These are phyloP conservation scores for Alternaria novae-zelandiae DNA, from an alignment of 2,329 filamentous ascomycete genomes.

Conservation along the genomic window DNA sequence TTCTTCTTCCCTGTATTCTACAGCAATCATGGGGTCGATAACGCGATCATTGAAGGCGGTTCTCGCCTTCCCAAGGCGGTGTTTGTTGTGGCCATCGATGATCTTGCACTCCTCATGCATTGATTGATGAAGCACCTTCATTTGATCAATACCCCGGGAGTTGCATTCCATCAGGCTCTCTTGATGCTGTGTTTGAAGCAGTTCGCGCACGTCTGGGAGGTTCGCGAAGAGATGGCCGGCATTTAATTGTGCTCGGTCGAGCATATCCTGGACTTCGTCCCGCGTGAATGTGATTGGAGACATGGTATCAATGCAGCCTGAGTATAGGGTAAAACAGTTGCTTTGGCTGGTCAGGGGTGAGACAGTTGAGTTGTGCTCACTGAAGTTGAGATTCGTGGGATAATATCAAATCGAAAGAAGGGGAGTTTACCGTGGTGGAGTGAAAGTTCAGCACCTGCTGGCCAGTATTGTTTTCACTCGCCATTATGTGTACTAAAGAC, in stretches of 20 bases:
- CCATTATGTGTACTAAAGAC: neutral
- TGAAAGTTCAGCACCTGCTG: neutral
- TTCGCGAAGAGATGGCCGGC: constrained; percentile 1
- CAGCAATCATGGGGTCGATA: neutral
- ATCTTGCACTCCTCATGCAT: constrained; percentile 3
- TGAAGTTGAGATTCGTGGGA: neutral
- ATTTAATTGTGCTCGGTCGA: constrained; percentile 3
- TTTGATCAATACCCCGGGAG: neutral
- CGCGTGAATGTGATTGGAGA: neutral
- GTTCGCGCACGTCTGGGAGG: neutral
- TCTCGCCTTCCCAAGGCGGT: constrained; percentile 13
- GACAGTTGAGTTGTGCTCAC: neutral
- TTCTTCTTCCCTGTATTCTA: constrained; percentile 6
- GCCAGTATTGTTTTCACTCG: neutral
- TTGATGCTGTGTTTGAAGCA: neutral
- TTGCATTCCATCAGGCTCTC: constrained; percentile 7
- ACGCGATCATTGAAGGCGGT: neutral
- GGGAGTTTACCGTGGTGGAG: neutral
- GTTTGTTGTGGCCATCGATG: constrained; percentile 20
- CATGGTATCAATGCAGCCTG: neutral
- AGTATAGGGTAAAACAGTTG: neutral
- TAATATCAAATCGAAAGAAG: neutral
- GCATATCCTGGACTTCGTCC: constrained; percentile 5
- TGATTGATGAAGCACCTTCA: constrained; percentile 2
- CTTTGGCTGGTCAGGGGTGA: neutral